These are phyloP conservation scores for Solioccasus polychromus DNA, from an alignment of 768 basidiomycete species.

Conservation along the genomic window DNA sequence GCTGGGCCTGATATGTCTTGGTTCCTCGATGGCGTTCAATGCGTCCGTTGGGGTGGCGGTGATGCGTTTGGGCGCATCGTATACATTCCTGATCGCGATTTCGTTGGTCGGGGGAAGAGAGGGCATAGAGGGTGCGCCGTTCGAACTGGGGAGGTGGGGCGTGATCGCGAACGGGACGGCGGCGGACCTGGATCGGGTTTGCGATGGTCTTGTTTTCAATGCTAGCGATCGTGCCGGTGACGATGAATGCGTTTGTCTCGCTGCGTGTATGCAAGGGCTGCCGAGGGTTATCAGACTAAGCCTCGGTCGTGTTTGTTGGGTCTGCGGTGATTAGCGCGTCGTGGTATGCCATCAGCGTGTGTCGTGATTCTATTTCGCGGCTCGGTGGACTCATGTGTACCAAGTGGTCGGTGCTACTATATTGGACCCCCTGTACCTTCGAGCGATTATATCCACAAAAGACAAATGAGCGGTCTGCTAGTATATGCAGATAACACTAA, in stretches of 20 bases:
- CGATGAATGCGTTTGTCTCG: constrained; percentile 42
- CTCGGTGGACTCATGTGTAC: too few relatives aligned
- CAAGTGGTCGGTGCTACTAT: too few relatives aligned
- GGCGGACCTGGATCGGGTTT: constrained; percentile 57
- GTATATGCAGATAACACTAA: too few relatives aligned
- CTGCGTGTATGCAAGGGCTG: too few relatives aligned
- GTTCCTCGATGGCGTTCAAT: constrained; percentile 61
- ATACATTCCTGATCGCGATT: constrained; percentile 59
- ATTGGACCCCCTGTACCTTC: too few relatives aligned
- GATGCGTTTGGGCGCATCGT: constrained; percentile 63
- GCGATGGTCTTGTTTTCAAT: constrained; percentile 67
- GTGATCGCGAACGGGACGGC: constrained; percentile 46
- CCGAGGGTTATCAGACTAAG: too few relatives aligned
- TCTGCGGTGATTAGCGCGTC: constrained; percentile 54
- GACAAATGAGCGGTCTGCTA: too few relatives aligned
- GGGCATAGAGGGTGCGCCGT: constrained; percentile 49
- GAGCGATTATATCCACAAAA: too few relatives aligned
- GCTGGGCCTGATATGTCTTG: constrained; percentile 62
- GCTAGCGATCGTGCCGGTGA: constrained; percentile 60
- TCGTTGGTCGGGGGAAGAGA: constrained; percentile 44
- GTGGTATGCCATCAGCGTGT: too few relatives aligned
- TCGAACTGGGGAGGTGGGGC: constrained; percentile 45
- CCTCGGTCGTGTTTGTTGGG: constrained; percentile 63
- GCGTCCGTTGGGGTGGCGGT: constrained; percentile 67
- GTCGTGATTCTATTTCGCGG: too few relatives aligned